Evolutionary conservation across 2,329 filamentous ascomycete genomes (phyloP).

Genomic region (Talaromyces albobiverticillius): DNA sequence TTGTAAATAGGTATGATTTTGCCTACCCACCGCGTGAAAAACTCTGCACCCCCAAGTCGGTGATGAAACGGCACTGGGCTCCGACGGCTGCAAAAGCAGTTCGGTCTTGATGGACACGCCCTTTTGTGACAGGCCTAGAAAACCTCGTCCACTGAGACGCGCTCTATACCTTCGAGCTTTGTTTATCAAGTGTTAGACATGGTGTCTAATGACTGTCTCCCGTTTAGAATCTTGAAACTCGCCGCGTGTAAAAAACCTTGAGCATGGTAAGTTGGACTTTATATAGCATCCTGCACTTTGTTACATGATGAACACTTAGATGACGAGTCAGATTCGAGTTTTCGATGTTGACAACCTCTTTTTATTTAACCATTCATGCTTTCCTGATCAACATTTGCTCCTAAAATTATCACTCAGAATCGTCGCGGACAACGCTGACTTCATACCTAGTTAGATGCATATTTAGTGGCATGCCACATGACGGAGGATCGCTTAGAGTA

Average conservation of each 20-base stretch:
- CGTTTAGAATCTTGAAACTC: neutral
- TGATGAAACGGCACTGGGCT: conserved; percentile 82
- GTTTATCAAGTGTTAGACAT: neutral
- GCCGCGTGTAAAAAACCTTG: neutral
- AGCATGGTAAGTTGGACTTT: conserved; percentile 13
- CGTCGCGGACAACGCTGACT: conserved; percentile 19
- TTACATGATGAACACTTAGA: conserved; percentile 55
- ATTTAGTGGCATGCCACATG: neutral
- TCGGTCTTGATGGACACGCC: conserved; percentile 80
- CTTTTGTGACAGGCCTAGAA: conserved; percentile 97
- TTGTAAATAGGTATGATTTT: conserved; percentile 1
- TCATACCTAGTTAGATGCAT: conserved; percentile 9
- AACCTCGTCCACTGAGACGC: conserved; percentile 94
- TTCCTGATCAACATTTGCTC: conserved; percentile 40
- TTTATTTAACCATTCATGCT: conserved; percentile 60
- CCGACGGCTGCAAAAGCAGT: conserved; percentile 63
- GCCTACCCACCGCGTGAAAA: neutral
- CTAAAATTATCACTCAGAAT: conserved; percentile 10
- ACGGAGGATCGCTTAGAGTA: conserved; percentile 19
- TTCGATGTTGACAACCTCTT: conserved; percentile 59
- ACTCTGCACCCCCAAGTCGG: conserved; percentile 18
- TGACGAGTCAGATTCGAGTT: conserved; percentile 65
- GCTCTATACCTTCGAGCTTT: neutral
- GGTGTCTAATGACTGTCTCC: neutral
- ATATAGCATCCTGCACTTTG: conserved; percentile 14